A percentile compares a stretch with the other conserved stretches of the same genome.
Evolutionary conservation across 805 yeast species (phyloP).

Genomic region (Starmerella apis): DNA sequence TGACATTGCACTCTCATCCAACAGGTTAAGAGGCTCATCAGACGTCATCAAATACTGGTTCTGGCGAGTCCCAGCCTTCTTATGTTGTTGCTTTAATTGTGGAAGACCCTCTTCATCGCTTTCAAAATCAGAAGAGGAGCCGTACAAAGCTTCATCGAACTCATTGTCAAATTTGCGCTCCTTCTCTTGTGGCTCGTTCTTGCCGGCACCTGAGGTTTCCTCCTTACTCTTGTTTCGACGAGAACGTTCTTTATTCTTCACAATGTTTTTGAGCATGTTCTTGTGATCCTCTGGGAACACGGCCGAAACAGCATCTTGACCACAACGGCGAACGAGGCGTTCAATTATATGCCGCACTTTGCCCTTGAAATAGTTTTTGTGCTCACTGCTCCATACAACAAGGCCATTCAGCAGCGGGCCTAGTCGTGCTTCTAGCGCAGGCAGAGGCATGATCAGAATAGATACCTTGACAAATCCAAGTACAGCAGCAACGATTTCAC

Average conservation of each 20-base stretch:
- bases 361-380: conserved; percentile 86
- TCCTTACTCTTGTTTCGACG: conserved; percentile 48
- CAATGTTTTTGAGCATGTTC: conserved; percentile 73
- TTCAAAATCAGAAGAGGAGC: conserved; percentile 45
- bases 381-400: conserved; percentile 90
- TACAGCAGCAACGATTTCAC: conserved; percentile 89
- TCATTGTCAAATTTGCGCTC: conserved; percentile 62
- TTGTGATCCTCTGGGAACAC: conserved; percentile 84
- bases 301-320: conserved; percentile 70
- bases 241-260: conserved; percentile 74
- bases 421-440: conserved; percentile 56
- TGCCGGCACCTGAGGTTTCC: conserved; percentile 26
- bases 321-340: conserved; percentile 79
- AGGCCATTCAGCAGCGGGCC: conserved; percentile 57
- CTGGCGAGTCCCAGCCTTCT: conserved; percentile 15
- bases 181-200: conserved; percentile 29
- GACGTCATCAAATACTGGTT: conserved; percentile 61
- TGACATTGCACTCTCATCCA: conserved; percentile 74
- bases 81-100: neutral
- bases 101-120: conserved; percentile 27
- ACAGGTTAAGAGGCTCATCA: conserved; percentile 71
- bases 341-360: conserved; percentile 90
- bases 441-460: conserved; percentile 70
- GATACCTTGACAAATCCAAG: conserved; percentile 91
- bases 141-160: conserved; percentile 84